A percentile compares a stretch with the other conserved stretches of the same genome.
These are phyloP conservation scores for Berberis vulgaris DNA, from an alignment of 164 flowering plant species.

Conservation along the genomic window DNA sequence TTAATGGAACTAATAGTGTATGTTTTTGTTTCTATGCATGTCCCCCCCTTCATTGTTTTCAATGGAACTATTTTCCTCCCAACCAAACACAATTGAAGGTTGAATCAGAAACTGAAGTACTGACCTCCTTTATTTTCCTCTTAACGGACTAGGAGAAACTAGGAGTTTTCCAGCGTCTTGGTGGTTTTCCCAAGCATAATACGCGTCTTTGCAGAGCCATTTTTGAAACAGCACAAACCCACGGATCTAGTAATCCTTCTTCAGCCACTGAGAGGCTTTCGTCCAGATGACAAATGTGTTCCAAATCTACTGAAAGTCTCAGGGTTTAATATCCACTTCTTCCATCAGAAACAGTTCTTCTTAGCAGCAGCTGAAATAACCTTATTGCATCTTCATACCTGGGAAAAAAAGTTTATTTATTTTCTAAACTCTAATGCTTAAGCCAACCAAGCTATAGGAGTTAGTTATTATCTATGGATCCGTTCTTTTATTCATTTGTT, in stretches of 20 bases:
- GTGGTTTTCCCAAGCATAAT: slow-evolving; percentile 86
- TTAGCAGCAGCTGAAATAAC: slow-evolving; percentile 45
- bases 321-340: slow-evolving; percentile 92
- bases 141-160: slow-evolving; percentile 46
- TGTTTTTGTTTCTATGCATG: not conserved
- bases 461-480: no score
- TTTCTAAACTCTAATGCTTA: no score
- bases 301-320: slow-evolving; percentile 79
- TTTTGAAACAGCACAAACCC: slow-evolving; percentile 92
- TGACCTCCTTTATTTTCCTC: slow-evolving; percentile 75
- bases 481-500: no score
- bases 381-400: slow-evolving; percentile 72
- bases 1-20: no score
- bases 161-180: slow-evolving; percentile 92
- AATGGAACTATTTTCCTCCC: not conserved
- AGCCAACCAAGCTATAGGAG: no score
- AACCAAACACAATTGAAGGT: not conserved
- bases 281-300: slow-evolving; percentile 55
- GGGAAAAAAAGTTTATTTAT: slow-evolving; percentile 5
- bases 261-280: slow-evolving; percentile 90
- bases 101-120: not conserved
- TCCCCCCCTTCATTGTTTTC: not conserved
- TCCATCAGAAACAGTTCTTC: slow-evolving; percentile 40
- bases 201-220: slow-evolving; percentile 82
- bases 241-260: slow-evolving; percentile 67